Evolutionary conservation across 164 flowering plant species (phyloP).

Genomic region (Berberis vulgaris): DNA sequence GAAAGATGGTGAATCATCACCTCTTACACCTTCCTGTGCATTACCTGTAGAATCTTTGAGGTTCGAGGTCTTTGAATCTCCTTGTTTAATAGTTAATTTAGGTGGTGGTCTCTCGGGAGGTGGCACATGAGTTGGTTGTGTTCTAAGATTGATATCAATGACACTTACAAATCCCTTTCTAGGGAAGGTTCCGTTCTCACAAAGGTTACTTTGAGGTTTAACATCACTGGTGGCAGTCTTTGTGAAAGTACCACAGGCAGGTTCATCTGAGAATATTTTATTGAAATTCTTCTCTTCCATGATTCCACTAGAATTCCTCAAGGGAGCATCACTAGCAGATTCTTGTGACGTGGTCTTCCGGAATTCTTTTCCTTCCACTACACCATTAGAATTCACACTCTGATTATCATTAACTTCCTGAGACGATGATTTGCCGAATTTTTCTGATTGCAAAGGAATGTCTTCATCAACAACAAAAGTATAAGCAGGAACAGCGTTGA

Average conservation of each 20-base stretch:
- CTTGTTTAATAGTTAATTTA: slow-evolving; percentile 25
- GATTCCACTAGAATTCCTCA: no score
- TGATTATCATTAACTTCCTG: slow-evolving; percentile 17
- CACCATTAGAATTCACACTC: slow-evolving; percentile 16
- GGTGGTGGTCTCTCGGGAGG: slow-evolving; percentile 91
- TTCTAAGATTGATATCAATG: slow-evolving; percentile 61
- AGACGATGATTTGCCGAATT: slow-evolving; percentile 7
- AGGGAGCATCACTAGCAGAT: no score
- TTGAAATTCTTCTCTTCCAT: not conserved
- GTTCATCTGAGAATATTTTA: not conserved
- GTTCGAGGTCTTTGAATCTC: slow-evolving; percentile 13
- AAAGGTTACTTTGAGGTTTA: slow-evolving; percentile 16
- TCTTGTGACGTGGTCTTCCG: slow-evolving; percentile 20
- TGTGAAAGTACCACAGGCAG: slow-evolving; percentile 11
- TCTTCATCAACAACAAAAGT: slow-evolving; percentile 38
- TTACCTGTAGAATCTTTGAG: slow-evolving; percentile 20
- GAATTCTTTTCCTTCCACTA: slow-evolving; percentile 19
- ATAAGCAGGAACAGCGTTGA: slow-evolving; percentile 41
- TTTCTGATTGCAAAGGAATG: slow-evolving; percentile 12
- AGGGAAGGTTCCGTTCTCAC: slow-evolving; percentile 14
- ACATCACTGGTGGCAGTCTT: slow-evolving; percentile 18
- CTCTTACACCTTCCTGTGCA: slow-evolving; percentile 22
- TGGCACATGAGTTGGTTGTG: slow-evolving; percentile 65
- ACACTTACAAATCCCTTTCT: slow-evolving; percentile 35
- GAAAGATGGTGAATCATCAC: slow-evolving; percentile 39